Evolutionary conservation across 331 rosid genomes (phyloP).

Genomic region (Pyracantha coccinea): DNA sequence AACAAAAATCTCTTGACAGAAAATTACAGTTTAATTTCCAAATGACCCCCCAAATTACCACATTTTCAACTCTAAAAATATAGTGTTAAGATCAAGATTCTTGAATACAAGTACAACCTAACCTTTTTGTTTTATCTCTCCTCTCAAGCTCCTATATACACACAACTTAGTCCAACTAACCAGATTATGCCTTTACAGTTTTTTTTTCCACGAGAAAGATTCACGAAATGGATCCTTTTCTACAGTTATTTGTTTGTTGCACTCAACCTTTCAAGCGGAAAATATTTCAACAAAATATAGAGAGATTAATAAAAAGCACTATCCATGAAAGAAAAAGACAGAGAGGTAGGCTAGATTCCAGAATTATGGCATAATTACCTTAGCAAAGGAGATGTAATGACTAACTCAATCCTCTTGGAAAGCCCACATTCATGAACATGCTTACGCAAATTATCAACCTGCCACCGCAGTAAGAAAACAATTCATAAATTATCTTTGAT

Average conservation of each 20-base stretch:
- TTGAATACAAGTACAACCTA: not conserved
- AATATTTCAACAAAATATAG: not conserved
- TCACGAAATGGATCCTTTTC: not conserved
- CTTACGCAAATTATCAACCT: constrained; percentile 42
- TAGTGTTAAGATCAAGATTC: not conserved
- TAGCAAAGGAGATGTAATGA: constrained; percentile 33
- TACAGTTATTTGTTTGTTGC: not conserved
- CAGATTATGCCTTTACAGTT: not conserved
- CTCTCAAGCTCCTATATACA: not conserved
- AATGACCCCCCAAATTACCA: not conserved
- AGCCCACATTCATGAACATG: constrained; percentile 40
- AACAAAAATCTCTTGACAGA: not conserved
- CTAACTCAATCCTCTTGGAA: constrained; percentile 37
- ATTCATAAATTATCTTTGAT: no score
- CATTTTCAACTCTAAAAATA: not conserved
- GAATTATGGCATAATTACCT: constrained; percentile 16
- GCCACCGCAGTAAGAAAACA: not conserved
- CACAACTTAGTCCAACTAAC: not conserved
- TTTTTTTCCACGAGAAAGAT: not conserved
- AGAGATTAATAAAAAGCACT: not conserved
- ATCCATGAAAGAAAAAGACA: not conserved
- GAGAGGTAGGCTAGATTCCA: not conserved
- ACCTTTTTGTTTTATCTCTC: not conserved
- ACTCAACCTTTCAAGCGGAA: not conserved
- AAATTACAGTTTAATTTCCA: not conserved